Evolutionary conservation across 768 basidiomycete genomes (phyloP).

Genomic region (Rickenella mellea): DNA sequence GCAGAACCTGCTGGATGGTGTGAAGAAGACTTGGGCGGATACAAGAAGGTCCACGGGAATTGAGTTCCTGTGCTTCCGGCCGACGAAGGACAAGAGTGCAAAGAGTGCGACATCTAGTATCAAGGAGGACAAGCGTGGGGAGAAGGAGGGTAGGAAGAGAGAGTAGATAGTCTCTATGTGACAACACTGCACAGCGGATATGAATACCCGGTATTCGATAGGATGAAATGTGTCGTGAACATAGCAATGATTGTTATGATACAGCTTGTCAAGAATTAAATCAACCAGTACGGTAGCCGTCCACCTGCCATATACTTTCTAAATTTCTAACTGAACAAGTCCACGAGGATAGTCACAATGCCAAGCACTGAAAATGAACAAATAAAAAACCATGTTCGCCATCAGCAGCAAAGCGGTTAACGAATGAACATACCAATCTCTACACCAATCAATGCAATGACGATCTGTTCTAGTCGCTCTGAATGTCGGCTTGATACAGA

Average conservation of each 20-base stretch:
- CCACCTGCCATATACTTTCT: no score
- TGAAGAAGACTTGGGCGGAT: conserved; percentile 85
- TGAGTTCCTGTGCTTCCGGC: conserved; percentile 90
- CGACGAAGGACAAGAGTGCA: conserved; percentile 38
- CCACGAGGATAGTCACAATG: conserved; percentile 84
- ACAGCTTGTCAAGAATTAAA: no score
- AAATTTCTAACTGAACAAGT: no score
- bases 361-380: conserved; percentile 52
- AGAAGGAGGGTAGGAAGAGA: no score
- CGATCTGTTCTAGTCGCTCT: conserved; percentile 86
- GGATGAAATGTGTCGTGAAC: no score
- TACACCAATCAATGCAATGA: conserved; percentile 83
- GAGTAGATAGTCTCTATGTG: no score
- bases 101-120: no score
- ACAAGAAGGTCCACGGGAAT: conserved; percentile 86
- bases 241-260: no score
- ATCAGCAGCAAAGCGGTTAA: neutral
- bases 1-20: conserved; percentile 78
- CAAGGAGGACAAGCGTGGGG: no score
- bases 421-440: conserved; percentile 51
- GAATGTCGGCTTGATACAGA: conserved; percentile 86
- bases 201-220: no score
- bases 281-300: no score
- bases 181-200: no score
- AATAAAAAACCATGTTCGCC: neutral